A percentile compares a stretch with the other conserved stretches of the same genome.
Evolutionary conservation across 2,329 filamentous ascomycete species (phyloP).

Genomic region (Paecilomyces fulvus): DNA sequence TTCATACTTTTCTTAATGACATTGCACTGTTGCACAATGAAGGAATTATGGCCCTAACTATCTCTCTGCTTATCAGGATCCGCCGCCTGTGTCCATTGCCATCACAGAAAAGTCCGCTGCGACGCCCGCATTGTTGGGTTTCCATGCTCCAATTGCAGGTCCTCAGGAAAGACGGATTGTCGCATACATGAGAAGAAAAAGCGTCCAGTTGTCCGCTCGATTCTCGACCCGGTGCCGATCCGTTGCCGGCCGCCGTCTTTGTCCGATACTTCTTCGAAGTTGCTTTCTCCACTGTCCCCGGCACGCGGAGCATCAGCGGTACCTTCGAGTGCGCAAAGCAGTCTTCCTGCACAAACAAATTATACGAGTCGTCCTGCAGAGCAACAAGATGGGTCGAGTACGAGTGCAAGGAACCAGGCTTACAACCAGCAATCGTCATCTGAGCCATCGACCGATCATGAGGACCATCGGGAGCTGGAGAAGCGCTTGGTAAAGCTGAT

Average conservation of each 20-base stretch:
- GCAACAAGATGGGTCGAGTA: conserved; percentile 4
- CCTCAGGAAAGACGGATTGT: conserved; percentile 35
- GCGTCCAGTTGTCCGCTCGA: conserved; percentile 33
- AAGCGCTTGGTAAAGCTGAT: conserved; percentile 45
- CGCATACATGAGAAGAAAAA: conserved; percentile 45
- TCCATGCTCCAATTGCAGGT: conserved; percentile 43
- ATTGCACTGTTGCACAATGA: neutral
- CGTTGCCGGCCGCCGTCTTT: conserved; percentile 29
- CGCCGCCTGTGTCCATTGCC: conserved; percentile 42
- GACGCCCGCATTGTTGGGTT: conserved; percentile 41
- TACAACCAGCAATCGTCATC: conserved; percentile 16
- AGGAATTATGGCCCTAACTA: neutral
- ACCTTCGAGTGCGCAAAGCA: conserved; percentile 2
- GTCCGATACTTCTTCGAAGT: conserved; percentile 8
- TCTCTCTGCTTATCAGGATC: neutral
- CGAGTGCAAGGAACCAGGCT: conserved; percentile 11
- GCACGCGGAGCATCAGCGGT: neutral
- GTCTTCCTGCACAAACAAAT: neutral
- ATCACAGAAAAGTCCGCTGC: conserved; percentile 45
- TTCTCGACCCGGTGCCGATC: conserved; percentile 40
- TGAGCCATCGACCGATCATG: conserved; percentile 27
- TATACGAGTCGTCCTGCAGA: neutral
- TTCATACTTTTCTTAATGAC: neutral
- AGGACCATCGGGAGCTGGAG: conserved; percentile 34
- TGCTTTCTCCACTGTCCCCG: neutral